Percentiles rank a stretch among this genome's conserved stretches.
Evolutionary conservation across 2,329 filamentous ascomycete genomes (phyloP).

Genomic region (Hypoxylon sp.): DNA sequence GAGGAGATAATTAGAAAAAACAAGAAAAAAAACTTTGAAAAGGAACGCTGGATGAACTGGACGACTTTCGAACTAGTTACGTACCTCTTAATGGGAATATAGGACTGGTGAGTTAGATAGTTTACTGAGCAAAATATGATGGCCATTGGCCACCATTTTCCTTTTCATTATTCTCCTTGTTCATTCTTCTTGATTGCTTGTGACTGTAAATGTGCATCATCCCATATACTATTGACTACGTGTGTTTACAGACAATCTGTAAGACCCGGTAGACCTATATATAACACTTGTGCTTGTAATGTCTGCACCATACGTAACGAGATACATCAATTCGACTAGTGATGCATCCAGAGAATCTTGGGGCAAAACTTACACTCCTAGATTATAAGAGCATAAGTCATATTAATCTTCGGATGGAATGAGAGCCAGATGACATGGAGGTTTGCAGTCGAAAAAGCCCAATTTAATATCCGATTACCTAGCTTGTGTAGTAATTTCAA

Average conservation of each 20-base stretch:
- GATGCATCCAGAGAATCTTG: constrained; percentile 30
- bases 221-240: background rate
- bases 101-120: constrained; percentile 51
- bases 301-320: constrained; percentile 25
- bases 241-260: background rate
- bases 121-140: constrained; percentile 51
- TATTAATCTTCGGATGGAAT: constrained; percentile 60
- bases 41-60: constrained; percentile 50
- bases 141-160: constrained; percentile 44
- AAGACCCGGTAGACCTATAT: background rate
- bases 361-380: constrained; percentile 18
- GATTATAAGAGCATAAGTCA: constrained; percentile 8
- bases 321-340: constrained; percentile 13
- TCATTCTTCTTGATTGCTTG: background rate
- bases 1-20: constrained; percentile 39
- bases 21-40: constrained; percentile 48
- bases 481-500: background rate
- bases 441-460: constrained; percentile 48
- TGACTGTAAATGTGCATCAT: constrained; percentile 5
- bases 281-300: constrained; percentile 1
- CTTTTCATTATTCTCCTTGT: constrained; percentile 40
- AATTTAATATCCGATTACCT: constrained; percentile 49
- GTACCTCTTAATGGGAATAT: constrained; percentile 25
- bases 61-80: constrained; percentile 48
- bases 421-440: constrained; percentile 60